Percentiles rank a stretch among this genome's conserved stretches.
These are phyloP conservation scores for Amyloporia xantha DNA, from an alignment of 768 basidiomycete genomes.

Conservation along the genomic window DNA sequence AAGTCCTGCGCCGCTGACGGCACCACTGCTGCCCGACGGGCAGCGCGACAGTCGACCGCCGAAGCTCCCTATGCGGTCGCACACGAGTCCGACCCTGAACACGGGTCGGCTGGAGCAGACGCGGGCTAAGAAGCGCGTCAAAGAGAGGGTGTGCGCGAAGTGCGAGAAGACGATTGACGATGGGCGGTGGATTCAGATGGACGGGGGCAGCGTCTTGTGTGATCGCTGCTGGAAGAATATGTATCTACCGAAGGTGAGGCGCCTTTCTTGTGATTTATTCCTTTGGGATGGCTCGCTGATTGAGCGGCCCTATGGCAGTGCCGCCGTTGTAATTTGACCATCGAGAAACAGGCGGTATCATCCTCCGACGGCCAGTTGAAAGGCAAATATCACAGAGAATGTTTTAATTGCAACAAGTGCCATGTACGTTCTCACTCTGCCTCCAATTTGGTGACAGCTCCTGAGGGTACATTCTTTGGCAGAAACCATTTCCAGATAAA, in stretches of 20 bases:
- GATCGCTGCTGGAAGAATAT: slow-evolving; percentile 94
- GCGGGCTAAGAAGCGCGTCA: slow-evolving; percentile 22
- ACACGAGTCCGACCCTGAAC: slow-evolving; percentile 41
- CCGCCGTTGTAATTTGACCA: slow-evolving; percentile 78
- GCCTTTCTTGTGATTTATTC: too few species aligned
- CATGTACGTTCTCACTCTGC: slow-evolving; percentile 37
- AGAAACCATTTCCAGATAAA: slow-evolving; percentile 89
- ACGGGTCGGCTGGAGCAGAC: slow-evolving; percentile 7
- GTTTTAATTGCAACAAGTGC: slow-evolving; percentile 85
- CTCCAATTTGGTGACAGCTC: not conserved
- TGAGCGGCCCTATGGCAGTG: slow-evolving; percentile 45
- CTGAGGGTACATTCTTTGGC: not conserved
- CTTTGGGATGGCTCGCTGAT: slow-evolving; percentile 3
- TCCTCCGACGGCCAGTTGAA: slow-evolving; percentile 91
- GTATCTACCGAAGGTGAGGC: slow-evolving; percentile 87
- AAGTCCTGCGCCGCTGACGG: slow-evolving; percentile 22
- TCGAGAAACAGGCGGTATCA: slow-evolving; percentile 88
- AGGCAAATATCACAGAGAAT: slow-evolving; percentile 89
- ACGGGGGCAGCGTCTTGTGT: slow-evolving; percentile 72
- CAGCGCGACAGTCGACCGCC: slow-evolving; percentile 45
- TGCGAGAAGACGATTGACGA: slow-evolving; percentile 70
- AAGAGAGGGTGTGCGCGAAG: slow-evolving; percentile 44
- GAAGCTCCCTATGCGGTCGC: slow-evolving; percentile 51
- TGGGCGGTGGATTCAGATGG: slow-evolving; percentile 77
- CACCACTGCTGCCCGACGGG: slow-evolving; percentile 11